phyloP scores from a whole-genome alignment of 2,329 filamentous ascomycete genomes.

The Lecanicillium sp. region DNA sequence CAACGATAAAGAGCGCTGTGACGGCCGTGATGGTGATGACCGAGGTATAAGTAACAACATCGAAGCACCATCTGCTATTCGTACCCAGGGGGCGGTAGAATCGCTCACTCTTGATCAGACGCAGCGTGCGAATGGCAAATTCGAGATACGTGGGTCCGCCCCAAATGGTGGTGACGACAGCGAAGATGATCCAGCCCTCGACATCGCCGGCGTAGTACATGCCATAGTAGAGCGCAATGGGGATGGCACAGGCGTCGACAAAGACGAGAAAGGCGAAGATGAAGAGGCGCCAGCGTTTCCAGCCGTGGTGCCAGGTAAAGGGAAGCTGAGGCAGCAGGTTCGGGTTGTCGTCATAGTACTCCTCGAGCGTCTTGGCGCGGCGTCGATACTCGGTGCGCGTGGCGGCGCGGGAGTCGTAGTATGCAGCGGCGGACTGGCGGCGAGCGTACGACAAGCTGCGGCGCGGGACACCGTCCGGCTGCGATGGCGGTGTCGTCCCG shows the following conservation, averaged over 20 bases:
- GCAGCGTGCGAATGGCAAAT: constrained; percentile 42
- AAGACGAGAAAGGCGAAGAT: constrained; percentile 43
- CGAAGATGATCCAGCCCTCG: constrained; percentile 40
- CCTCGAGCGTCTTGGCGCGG: constrained; percentile 30
- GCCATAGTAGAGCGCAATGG: constrained; percentile 47
- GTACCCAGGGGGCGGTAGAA: constrained; percentile 46
- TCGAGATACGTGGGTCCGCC: constrained; percentile 50
- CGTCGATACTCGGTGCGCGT: constrained; percentile 30
- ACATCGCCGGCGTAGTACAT: constrained; percentile 36
- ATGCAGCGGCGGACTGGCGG: constrained; percentile 28
- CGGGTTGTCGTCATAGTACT: constrained; percentile 35
- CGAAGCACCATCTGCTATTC: constrained; percentile 41
- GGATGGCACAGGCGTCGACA: constrained; percentile 37
- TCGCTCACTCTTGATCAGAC: constrained; percentile 42
- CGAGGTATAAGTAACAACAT: constrained; percentile 42
- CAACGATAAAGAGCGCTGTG: constrained; percentile 44
- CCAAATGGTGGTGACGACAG: constrained; percentile 49
- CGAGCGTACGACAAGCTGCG: constrained; percentile 31
- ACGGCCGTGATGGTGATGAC: constrained; percentile 42
- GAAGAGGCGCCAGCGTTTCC: constrained; percentile 37
- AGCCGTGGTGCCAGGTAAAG: constrained; percentile 36
- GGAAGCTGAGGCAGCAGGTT: constrained; percentile 33
- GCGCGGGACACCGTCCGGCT: constrained; percentile 19
- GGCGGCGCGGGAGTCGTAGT: constrained; percentile 36
- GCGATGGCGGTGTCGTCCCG: constrained; percentile 5